These are phyloP conservation scores for Madurella fahalii DNA, from an alignment of 2,329 filamentous ascomycete species.

Conservation along the genomic window DNA sequence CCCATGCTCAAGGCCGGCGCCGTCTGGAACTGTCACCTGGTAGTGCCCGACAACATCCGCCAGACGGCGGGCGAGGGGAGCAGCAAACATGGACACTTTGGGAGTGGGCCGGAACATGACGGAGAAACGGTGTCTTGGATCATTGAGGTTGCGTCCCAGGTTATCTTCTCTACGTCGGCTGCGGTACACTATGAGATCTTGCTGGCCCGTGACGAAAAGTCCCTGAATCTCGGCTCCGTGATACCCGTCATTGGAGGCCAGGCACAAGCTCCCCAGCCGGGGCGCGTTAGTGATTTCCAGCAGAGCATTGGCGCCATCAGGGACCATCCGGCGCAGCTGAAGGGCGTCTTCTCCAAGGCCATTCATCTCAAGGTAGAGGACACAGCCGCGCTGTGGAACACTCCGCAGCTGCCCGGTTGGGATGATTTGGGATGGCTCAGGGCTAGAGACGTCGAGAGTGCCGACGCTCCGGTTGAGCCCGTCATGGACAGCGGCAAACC, in stretches of 20 bases:
- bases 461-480: slow-evolving; percentile 14
- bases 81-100: slow-evolving; percentile 44
- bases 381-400: slow-evolving; percentile 87
- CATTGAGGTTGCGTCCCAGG: slow-evolving; percentile 85
- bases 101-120: slow-evolving; percentile 42
- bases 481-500: slow-evolving; percentile 11
- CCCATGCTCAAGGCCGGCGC: slow-evolving; percentile 94
- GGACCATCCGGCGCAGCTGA: slow-evolving; percentile 58
- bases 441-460: slow-evolving; percentile 16
- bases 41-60: slow-evolving; percentile 74
- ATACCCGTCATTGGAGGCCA: slow-evolving; percentile 44
- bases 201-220: slow-evolving; percentile 80
- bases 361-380: slow-evolving; percentile 78
- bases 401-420: slow-evolving; percentile 72
- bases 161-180: slow-evolving; percentile 87
- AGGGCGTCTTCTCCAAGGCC: slow-evolving; percentile 80
- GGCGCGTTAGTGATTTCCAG: slow-evolving; percentile 73
- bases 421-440: slow-evolving; percentile 31
- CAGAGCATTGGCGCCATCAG: slow-evolving; percentile 51
- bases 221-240: slow-evolving; percentile 60
- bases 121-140: slow-evolving; percentile 72
- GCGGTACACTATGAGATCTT: slow-evolving; percentile 84
- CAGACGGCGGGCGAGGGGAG: slow-evolving; percentile 58
- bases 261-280: slow-evolving; percentile 56
- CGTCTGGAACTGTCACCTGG: slow-evolving; percentile 74